Evolutionary conservation across 192 early-diverging fungal genomes (phyloP), one percentile per base, ranked within the genome.

Genomic region (Coemansia sp.): DNA sequence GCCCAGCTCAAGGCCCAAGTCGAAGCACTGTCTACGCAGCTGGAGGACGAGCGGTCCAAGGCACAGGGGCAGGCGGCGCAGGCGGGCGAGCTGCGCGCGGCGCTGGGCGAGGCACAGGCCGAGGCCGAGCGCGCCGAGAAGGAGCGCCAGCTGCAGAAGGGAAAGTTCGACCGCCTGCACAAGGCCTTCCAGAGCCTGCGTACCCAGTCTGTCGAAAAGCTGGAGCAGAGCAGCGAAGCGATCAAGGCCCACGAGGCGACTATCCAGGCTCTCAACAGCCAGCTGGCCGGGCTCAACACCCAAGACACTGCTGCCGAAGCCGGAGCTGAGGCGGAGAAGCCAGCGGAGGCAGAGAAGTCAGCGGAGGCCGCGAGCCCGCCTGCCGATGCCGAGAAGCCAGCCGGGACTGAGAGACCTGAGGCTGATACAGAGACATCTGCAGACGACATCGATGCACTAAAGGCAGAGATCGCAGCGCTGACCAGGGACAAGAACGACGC

Each of bases 401-500:
- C 14, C 14, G 34, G 14, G 14, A 36, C 5, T 36, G 25, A 25
- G 18, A 7, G 13, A 5, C 4, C 34, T 8, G 14, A 36, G 13
- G 14, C 34, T 7, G 34, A 19, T 22, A 12, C 22, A 4, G 39
- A 41, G 7, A n/a, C 17, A n/a, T 23, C 25, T 21, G 16, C 35
- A 1, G 58, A 43, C 7, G 59, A 55, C 17, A 16, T 54, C 11
- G 54, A 49, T 12, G 44, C 37, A 0, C 12, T 61, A 22, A 51
- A 59, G 38, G 35, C 44, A 3, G 61, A 72, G 42, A 36, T 70
- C 16, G 51, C 53, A 12, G 47, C 45, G 21, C 51, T 77, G 8
- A 22, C 56, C 0, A 39, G 60, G 26, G 60, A 68, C n/a, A 72
- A 75, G 60, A 56, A 77, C 37, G 47, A 45, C 12, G 47, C 70